Conservation (phyloP, 164 flowering plant genomes). For the Euptelea pleiosperma region DNA sequence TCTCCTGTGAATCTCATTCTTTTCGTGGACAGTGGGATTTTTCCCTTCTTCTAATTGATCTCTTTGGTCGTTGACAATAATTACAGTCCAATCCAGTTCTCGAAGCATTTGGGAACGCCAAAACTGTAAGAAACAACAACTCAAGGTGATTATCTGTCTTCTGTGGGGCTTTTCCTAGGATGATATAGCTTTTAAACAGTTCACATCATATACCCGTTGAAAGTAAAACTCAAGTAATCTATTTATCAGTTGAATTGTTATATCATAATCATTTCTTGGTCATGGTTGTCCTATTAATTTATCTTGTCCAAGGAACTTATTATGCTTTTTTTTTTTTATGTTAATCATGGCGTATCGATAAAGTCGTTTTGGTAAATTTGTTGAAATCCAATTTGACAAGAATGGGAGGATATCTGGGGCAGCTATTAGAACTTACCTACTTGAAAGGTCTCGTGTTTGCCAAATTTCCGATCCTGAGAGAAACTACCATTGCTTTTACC, state of each 20-base stretch:
- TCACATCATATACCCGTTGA: neutral
- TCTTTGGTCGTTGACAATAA: conserved; percentile 3
- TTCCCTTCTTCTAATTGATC: conserved; percentile 4
- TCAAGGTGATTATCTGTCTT: conserved; percentile 49
- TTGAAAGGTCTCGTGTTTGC: conserved; percentile 85
- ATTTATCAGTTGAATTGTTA: neutral
- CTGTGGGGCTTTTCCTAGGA: neutral
- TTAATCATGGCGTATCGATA: conserved; percentile 20
- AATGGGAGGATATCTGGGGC: conserved; percentile 83
- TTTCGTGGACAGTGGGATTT: neutral
- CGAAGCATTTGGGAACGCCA: conserved; percentile 89
- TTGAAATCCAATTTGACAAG: conserved; percentile 82
- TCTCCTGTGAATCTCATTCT: neutral
- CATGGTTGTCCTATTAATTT: neutral
- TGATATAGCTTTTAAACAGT: neutral
- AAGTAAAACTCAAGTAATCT: neutral
- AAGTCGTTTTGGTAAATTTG: conserved; percentile 89
- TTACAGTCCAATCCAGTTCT: conserved; percentile 85
- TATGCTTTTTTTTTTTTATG: conserved; percentile 1
- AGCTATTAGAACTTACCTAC: conserved; percentile 70
- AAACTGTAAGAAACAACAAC: conserved; percentile 79
- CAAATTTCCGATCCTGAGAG: conserved; percentile 82
- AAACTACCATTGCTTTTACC: conserved; percentile 84
- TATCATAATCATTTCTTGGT: neutral
- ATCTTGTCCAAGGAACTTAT: conserved; percentile 11